Evolutionary conservation across 1,284 basidiomycete genomes (phyloP).

Genomic region (Rhizoctonia solani): DNA sequence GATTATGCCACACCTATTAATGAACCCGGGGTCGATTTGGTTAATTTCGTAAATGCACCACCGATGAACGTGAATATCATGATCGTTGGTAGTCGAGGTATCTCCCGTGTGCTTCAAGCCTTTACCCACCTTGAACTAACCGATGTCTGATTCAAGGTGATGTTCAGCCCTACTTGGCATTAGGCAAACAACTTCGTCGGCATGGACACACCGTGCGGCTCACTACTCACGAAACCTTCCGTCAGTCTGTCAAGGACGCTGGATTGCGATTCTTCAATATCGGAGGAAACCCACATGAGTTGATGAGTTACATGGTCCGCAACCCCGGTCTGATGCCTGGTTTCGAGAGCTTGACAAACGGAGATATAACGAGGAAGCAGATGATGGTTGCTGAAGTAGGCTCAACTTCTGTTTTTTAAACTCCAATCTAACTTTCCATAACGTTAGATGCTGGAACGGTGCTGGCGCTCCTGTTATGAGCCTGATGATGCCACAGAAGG

Average conservation of each 20-base stretch:
- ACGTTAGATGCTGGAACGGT: slow-evolving; percentile 57
- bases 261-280: slow-evolving; percentile 62
- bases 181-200: slow-evolving; percentile 57
- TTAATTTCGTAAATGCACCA: slow-evolving; percentile 49
- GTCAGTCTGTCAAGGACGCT: slow-evolving; percentile 56
- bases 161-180: slow-evolving; percentile 72
- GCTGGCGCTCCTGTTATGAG: slow-evolving; percentile 58
- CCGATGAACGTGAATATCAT: slow-evolving; percentile 62
- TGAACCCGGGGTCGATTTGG: slow-evolving; percentile 56
- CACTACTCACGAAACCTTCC: slow-evolving; percentile 68
- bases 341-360: slow-evolving; percentile 53
- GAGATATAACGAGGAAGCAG: slow-evolving; percentile 54
- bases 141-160: slow-evolving; percentile 54
- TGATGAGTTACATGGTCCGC: slow-evolving; percentile 66
- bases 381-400: slow-evolving; percentile 51
- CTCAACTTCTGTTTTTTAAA: not conserved
- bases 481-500: slow-evolving; percentile 51
- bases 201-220: slow-evolving; percentile 67
- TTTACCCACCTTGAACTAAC: not conserved
- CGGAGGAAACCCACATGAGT: slow-evolving; percentile 61
- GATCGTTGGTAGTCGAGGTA: slow-evolving; percentile 66
- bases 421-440: not conserved
- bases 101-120: slow-evolving; percentile 38
- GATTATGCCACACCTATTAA: slow-evolving; percentile 53
- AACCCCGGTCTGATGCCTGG: slow-evolving; percentile 60